Conservation (phyloP, 1,284 basidiomycete genomes). For the Puccinia triticina region DNA sequence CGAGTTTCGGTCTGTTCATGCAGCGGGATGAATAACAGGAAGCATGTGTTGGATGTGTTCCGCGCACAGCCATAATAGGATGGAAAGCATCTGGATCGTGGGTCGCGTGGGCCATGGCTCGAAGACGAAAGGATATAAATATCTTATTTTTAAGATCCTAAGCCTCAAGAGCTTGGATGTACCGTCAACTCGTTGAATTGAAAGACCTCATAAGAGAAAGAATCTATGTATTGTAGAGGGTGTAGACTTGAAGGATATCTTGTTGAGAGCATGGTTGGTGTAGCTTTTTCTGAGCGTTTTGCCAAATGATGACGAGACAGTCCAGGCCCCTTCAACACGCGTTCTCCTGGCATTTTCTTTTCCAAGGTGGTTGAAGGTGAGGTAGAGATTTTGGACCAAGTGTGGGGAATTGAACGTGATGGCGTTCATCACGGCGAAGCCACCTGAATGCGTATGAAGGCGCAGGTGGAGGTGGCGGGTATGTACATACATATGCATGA, state of each 20-base stretch:
- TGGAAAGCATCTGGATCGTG: not conserved
- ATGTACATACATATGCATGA: not conserved
- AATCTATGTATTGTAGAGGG: no score
- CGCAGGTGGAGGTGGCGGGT: not conserved
- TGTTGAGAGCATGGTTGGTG: not conserved
- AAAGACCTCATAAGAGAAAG: no score
- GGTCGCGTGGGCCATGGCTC: not conserved
- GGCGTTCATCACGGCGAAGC: not conserved
- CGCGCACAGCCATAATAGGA: not conserved
- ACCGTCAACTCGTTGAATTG: not conserved
- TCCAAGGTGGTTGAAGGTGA: no score
- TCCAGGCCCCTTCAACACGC: not conserved
- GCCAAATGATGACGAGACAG: not conserved
- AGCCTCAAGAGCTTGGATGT: not conserved
- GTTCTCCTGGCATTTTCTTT: no score
- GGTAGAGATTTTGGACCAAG: not conserved
- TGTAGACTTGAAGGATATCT: not conserved
- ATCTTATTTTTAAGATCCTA: not conserved
- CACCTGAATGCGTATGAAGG: not conserved
- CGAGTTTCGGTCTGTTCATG: not conserved
- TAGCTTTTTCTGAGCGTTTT: not conserved
- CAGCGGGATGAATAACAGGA: not conserved
- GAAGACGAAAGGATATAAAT: not conserved
- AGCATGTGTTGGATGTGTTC: not conserved
- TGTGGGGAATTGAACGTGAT: not conserved